Evolutionary conservation across 2,329 filamentous ascomycete genomes (phyloP).

Genomic region (Nemania sp.): DNA sequence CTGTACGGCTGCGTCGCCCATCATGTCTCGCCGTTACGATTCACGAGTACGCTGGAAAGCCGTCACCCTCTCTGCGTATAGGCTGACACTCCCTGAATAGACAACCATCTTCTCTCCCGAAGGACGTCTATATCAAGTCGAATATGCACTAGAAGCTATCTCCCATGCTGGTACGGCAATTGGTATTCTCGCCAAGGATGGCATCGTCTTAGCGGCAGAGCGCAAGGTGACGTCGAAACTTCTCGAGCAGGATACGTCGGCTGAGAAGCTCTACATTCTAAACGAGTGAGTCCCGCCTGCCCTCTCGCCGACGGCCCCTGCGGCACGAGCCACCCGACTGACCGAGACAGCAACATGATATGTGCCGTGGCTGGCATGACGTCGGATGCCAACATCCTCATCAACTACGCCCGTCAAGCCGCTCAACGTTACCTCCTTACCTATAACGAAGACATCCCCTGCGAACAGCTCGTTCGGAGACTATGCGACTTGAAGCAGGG

Average conservation of each 20-base stretch:
- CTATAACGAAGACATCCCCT: slow-evolving; percentile 99
- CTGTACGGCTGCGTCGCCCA: slow-evolving; percentile 38
- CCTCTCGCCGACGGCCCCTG: too few species aligned
- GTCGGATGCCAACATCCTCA: slow-evolving; percentile 98
- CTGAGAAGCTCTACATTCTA: slow-evolving; percentile 99
- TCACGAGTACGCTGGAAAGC: slow-evolving; percentile 72
- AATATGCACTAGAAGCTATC: slow-evolving; percentile 98
- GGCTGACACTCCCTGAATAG: slow-evolving; percentile 51
- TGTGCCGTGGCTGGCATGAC: slow-evolving; percentile 99
- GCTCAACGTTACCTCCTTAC: slow-evolving; percentile 97
- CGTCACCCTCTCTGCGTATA: slow-evolving; percentile 28
- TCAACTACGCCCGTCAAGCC: slow-evolving; percentile 98
- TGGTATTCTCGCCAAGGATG: slow-evolving; percentile 95
- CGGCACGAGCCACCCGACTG: background rate
- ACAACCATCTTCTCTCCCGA: slow-evolving; percentile 99
- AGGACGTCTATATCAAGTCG: slow-evolving; percentile 97
- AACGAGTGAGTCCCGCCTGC: slow-evolving; percentile 70
- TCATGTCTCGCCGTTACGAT: slow-evolving; percentile 97
- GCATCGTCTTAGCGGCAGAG: slow-evolving; percentile 96
- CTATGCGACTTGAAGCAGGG: slow-evolving; percentile 98
- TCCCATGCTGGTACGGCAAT: slow-evolving; percentile 97
- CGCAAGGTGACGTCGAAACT: slow-evolving; percentile 99
- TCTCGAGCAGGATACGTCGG: slow-evolving; percentile 97
- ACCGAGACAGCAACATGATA: slow-evolving; percentile 89
- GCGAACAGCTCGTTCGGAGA: slow-evolving; percentile 95